phyloP scores from a whole-genome alignment of 495 filamentous ascomycete genomes.

The Lasiosphaeria hispida region DNA sequence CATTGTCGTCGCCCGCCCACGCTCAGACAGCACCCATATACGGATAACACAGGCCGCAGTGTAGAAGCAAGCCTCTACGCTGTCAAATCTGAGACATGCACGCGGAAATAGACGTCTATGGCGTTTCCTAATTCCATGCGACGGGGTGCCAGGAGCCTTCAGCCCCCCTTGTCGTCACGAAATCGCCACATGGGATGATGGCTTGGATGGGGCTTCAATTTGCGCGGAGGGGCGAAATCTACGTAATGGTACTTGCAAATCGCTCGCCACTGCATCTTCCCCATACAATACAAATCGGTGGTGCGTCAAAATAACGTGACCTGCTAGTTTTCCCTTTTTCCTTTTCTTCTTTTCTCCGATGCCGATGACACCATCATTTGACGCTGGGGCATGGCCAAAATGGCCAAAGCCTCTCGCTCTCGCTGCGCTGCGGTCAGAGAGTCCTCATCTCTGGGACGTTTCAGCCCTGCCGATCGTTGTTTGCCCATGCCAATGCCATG shows the following conservation, averaged over 20 bases:
- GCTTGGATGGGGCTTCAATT: neutral
- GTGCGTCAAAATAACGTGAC: no score
- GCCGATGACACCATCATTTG: no score
- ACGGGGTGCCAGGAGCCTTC: neutral
- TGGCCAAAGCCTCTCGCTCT: neutral
- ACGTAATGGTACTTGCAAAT: no score
- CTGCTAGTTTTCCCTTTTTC: no score
- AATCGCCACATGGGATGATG: neutral
- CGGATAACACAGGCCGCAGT: neutral
- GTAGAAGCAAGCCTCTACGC: no score
- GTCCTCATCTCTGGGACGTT: conserved; percentile 12
- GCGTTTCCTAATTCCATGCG: neutral
- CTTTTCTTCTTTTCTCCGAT: no score
- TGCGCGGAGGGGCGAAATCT: no score
- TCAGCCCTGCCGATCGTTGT: conserved; percentile 29
- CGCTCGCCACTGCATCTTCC: no score
- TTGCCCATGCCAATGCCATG: neutral
- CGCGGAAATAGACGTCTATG: neutral
- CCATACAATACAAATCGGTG: no score
- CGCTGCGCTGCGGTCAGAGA: neutral
- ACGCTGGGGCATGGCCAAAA: no score
- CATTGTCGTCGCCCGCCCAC: neutral
- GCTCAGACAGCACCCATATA: neutral
- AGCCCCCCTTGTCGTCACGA: neutral
- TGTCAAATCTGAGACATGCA: conserved; percentile 4